Conservation (phyloP, 1,284 basidiomycete species). For the Pascua sp. region DNA sequence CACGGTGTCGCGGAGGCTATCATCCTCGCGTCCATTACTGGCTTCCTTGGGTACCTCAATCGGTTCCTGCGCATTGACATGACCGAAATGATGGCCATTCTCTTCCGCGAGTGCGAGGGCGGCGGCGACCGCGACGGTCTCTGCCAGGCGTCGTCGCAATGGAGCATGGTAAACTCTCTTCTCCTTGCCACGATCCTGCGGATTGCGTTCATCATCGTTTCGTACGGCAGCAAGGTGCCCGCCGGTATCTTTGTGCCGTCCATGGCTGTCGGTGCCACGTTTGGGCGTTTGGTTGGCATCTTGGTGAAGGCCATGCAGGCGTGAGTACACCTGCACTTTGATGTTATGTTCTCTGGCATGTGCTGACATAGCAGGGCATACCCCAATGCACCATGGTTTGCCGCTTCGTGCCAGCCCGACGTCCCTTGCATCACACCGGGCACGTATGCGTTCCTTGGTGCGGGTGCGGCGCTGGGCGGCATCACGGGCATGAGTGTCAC, state of each 20-base stretch:
- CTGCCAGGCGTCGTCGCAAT: constrained; percentile 92
- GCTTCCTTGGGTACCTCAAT: constrained; percentile 89
- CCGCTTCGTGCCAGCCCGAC: constrained; percentile 76
- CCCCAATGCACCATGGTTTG: constrained; percentile 78
- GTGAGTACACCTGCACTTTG: constrained; percentile 52
- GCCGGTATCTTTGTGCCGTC: constrained; percentile 97
- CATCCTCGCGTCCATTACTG: constrained; percentile 78
- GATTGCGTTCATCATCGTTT: constrained; percentile 79
- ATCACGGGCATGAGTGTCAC: constrained; percentile 96
- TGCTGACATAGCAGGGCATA: constrained; percentile 60
- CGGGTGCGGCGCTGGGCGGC: constrained; percentile 90
- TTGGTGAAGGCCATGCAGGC: constrained; percentile 86
- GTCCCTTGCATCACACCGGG: constrained; percentile 97
- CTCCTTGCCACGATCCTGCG: constrained; percentile 87
- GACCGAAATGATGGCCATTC: constrained; percentile 94
- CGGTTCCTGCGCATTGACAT: constrained; percentile 94
- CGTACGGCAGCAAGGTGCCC: constrained; percentile 95
- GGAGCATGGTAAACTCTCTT: constrained; percentile 90
- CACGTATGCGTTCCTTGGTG: constrained; percentile 92
- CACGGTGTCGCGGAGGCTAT: constrained; percentile 89
- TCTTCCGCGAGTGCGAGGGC: constrained; percentile 94
- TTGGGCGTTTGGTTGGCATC: constrained; percentile 93
- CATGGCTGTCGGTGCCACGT: constrained; percentile 95
- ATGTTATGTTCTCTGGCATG: not conserved
- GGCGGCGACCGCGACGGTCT: constrained; percentile 87